Conservation (phyloP, 2,329 filamentous ascomycete species). For the Ophiognomonia clavigignenti-juglandacearum region DNA sequence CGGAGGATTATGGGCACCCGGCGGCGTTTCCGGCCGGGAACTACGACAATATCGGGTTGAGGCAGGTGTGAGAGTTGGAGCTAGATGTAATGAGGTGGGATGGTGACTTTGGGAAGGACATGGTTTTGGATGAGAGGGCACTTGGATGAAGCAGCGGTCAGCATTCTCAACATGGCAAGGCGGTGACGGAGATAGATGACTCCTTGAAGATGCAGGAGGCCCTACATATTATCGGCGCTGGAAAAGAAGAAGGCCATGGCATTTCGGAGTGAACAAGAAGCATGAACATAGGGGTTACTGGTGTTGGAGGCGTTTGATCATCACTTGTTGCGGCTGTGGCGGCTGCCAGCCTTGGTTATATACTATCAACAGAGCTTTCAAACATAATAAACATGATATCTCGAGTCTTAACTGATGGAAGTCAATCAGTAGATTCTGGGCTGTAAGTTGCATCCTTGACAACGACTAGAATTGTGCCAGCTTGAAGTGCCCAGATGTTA, state of each 20-base stretch:
- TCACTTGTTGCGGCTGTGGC: slow-evolving; percentile 1
- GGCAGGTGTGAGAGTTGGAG: slow-evolving; percentile 36
- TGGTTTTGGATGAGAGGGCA: too few species aligned
- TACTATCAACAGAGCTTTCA: slow-evolving; percentile 11
- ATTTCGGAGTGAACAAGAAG: neutral
- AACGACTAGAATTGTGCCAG: too few species aligned
- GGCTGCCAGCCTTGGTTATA: slow-evolving; percentile 8
- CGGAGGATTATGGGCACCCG: slow-evolving; percentile 38
- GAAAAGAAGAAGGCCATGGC: neutral
- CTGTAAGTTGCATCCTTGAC: too few species aligned
- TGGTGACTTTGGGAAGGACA: too few species aligned
- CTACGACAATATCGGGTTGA: slow-evolving; percentile 34
- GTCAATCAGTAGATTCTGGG: too few species aligned
- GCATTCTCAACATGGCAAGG: neutral
- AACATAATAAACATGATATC: slow-evolving; percentile 1
- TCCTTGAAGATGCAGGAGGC: neutral
- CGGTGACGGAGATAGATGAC: slow-evolving; percentile 4
- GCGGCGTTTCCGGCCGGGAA: slow-evolving; percentile 53
- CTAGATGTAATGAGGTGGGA: slow-evolving; percentile 4
- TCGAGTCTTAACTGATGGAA: neutral
- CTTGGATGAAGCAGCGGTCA: neutral
- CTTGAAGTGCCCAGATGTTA: too few species aligned
- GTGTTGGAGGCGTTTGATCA: slow-evolving; percentile 16
- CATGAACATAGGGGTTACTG: neutral
- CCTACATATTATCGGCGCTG: slow-evolving; percentile 7